Percentiles rank a stretch among this genome's conserved stretches.
phyloP scores from a whole-genome alignment of 176 grass and related monocot genomes.

The Urochloa ruziziensis region DNA sequence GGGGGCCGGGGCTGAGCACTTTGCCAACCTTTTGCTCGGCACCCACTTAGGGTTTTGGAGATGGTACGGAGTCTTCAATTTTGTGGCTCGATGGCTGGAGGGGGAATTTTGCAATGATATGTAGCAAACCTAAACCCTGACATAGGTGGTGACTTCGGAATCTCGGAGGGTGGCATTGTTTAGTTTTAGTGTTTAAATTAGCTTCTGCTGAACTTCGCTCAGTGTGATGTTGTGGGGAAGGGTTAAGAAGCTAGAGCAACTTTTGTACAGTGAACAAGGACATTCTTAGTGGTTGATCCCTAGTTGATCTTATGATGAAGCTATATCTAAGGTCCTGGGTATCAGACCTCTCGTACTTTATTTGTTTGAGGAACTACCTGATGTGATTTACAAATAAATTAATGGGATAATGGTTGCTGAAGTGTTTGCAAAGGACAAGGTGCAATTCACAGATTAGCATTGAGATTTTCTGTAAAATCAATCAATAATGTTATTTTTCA shows the following conservation, averaged over 20 bases:
- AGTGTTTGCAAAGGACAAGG: background rate
- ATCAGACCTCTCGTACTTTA: background rate
- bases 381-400: constrained; percentile 11
- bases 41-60: constrained; percentile 20
- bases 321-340: background rate
- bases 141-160: background rate
- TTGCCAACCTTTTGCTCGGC: background rate
- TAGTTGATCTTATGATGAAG: constrained; percentile 11
- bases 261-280: constrained; percentile 2
- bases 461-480: background rate
- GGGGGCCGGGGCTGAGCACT: background rate
- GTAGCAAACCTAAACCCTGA: background rate
- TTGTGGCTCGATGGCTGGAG: background rate
- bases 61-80: background rate
- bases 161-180: background rate
- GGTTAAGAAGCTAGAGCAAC: background rate
- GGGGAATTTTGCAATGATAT: background rate
- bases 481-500: background rate
- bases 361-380: background rate
- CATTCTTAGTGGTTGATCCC: background rate
- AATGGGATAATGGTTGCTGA: background rate
- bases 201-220: background rate
- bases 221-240: background rate
- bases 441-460: background rate
- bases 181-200: constrained; percentile 6